Conservation (phyloP, 2,329 filamentous ascomycete genomes). For the Colletotrichum gloeosporioides region DNA sequence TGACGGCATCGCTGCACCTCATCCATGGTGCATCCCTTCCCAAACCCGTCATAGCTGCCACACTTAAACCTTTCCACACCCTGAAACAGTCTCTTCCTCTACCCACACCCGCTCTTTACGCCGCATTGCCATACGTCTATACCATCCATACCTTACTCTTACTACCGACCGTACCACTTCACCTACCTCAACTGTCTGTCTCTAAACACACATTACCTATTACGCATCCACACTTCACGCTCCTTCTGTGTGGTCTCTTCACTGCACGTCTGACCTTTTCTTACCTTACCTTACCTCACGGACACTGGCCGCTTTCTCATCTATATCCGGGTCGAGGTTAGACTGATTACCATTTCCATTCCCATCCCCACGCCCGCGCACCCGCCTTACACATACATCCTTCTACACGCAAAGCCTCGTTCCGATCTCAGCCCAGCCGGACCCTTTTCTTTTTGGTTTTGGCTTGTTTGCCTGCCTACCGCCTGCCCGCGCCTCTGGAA, state of each 20-base stretch:
- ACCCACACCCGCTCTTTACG: background rate
- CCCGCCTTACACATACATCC: background rate
- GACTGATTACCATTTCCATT: background rate
- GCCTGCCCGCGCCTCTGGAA: background rate
- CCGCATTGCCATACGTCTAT: background rate
- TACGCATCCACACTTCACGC: background rate
- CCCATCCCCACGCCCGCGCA: background rate
- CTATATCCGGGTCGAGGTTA: background rate
- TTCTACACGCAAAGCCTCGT: background rate
- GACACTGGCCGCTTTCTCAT: background rate
- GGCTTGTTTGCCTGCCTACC: background rate
- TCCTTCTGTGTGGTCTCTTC: background rate
- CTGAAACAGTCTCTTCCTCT: conserved; percentile 10
- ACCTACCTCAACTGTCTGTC: background rate
- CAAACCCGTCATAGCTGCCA: conserved; percentile 15
- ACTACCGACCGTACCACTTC: background rate
- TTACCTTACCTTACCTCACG: background rate
- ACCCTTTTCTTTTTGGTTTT: background rate
- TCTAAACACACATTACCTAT: background rate
- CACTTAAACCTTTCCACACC: conserved; percentile 9
- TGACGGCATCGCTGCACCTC: conserved; percentile 1
- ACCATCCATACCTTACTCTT: background rate
- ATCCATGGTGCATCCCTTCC: conserved; percentile 8
- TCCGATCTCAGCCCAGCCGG: background rate
- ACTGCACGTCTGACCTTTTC: background rate